Evolutionary conservation across 2,329 filamentous ascomycete species (phyloP).

Genomic region (Cercospora canescens): DNA sequence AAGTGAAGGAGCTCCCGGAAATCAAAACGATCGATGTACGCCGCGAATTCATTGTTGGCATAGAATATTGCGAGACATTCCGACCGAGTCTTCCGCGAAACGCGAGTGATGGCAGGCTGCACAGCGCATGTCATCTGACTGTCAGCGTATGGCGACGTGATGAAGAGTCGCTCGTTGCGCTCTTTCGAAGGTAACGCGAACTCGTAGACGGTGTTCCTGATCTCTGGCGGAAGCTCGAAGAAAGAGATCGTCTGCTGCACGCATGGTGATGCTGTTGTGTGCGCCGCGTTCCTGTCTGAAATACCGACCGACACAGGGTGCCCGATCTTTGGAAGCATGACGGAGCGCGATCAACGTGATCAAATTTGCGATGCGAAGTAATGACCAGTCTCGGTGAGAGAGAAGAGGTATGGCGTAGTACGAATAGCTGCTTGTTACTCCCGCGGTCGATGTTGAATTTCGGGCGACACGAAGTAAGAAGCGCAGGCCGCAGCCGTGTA

Average conservation of each 20-base stretch:
- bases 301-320: background rate
- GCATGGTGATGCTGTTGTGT: background rate
- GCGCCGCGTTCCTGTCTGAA: background rate
- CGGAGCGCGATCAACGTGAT: background rate
- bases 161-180: background rate
- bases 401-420: background rate
- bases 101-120: constrained; percentile 20
- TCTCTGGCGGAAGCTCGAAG: constrained; percentile 18
- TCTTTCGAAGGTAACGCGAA: constrained; percentile 4
- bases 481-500: background rate
- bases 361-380: background rate
- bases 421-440: background rate
- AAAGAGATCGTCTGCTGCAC: constrained; percentile 7
- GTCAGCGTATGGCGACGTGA: background rate
- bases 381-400: background rate
- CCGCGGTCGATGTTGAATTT: background rate
- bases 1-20: constrained; percentile 5
- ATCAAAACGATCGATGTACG: constrained; percentile 16
- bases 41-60: constrained; percentile 16
- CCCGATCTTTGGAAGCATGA: background rate
- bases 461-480: background rate
- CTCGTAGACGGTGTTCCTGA: constrained; percentile 25
- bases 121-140: background rate
- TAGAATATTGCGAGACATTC: constrained; percentile 24
- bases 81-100: constrained; percentile 9